Conservation (phyloP, 495 filamentous ascomycete genomes). For the Thozetella sp. region DNA sequence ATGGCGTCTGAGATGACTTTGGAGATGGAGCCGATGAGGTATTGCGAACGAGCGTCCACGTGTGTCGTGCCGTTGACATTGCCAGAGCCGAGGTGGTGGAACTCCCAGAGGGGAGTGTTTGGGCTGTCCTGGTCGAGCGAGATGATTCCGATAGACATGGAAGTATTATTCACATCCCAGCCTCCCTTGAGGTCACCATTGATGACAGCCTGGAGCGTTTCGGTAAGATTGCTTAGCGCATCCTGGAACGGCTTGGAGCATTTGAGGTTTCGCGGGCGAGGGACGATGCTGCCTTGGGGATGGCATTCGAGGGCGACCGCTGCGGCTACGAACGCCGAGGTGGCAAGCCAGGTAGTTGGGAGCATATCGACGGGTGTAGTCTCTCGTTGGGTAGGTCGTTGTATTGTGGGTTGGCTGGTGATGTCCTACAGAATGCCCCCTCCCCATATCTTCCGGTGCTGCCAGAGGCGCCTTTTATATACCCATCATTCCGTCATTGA, state of each 20-base stretch:
- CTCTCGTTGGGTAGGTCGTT: no score
- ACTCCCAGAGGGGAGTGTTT: conserved; percentile 23
- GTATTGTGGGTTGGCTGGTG: no score
- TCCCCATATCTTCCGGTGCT: no score
- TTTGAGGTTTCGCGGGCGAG: conserved; percentile 6
- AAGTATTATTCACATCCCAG: conserved; percentile 12
- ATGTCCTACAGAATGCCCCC: no score
- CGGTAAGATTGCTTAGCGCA: conserved; percentile 5
- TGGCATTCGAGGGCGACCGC: conserved; percentile 13
- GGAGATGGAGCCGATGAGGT: conserved; percentile 27
- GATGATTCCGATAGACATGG: conserved; percentile 13
- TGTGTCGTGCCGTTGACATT: conserved; percentile 23
- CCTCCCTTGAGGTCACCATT: conserved; percentile 10
- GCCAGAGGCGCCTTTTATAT: background rate
- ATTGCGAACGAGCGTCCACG: conserved; percentile 25
- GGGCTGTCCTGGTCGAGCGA: conserved; percentile 5
- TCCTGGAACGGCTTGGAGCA: background rate
- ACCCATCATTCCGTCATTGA: background rate
- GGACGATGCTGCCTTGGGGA: conserved; percentile 7
- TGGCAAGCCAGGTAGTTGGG: background rate
- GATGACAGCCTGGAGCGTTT: conserved; percentile 3
- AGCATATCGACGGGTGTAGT: no score
- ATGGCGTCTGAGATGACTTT: conserved; percentile 29
- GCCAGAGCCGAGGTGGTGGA: conserved; percentile 22
- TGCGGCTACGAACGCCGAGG: conserved; percentile 1